Percentiles rank a stretch among this genome's conserved stretches.
These are phyloP conservation scores for Emmonsiellopsis sp. DNA, from an alignment of 2,329 filamentous ascomycete genomes.

Conservation along the genomic window DNA sequence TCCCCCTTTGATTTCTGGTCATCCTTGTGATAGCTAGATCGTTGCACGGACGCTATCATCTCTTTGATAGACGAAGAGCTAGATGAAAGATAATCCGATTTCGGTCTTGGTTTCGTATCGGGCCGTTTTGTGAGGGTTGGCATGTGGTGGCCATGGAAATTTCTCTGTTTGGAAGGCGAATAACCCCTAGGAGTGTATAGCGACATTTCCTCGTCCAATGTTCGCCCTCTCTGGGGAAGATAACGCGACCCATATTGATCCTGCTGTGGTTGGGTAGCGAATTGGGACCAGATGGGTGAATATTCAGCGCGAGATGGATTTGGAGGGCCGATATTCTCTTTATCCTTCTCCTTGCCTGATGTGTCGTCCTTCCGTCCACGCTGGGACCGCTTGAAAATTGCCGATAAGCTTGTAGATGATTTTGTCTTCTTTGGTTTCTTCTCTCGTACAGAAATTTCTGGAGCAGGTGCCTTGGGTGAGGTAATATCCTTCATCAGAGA, in stretches of 20 bases:
- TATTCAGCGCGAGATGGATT: slow-evolving; percentile 36
- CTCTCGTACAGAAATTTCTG: background rate
- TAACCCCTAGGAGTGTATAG: slow-evolving; percentile 52
- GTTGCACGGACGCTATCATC: slow-evolving; percentile 19
- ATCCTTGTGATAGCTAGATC: slow-evolving; percentile 3
- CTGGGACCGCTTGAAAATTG: slow-evolving; percentile 63
- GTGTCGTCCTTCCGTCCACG: slow-evolving; percentile 56
- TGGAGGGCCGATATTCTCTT: slow-evolving; percentile 68
- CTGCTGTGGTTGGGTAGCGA: slow-evolving; percentile 39
- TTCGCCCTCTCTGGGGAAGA: slow-evolving; percentile 35
- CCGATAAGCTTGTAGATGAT: slow-evolving; percentile 72
- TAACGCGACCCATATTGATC: slow-evolving; percentile 28
- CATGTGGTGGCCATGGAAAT: slow-evolving; percentile 47
- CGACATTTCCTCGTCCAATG: slow-evolving; percentile 45
- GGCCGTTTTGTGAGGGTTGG: slow-evolving; percentile 32
- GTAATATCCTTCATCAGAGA: slow-evolving; percentile 33
- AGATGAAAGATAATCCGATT: slow-evolving; percentile 39
- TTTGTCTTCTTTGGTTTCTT: slow-evolving; percentile 60
- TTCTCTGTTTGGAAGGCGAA: slow-evolving; percentile 52
- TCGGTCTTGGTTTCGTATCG: slow-evolving; percentile 39
- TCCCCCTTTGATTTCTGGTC: slow-evolving; percentile 13
- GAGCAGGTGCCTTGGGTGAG: slow-evolving; percentile 12
- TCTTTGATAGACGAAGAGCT: slow-evolving; percentile 32
- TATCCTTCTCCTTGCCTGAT: slow-evolving; percentile 50
- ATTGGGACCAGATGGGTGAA: slow-evolving; percentile 75